Percentiles rank a stretch among this genome's conserved stretches.
Evolutionary conservation across 495 filamentous ascomycete species (phyloP).

Genomic region (Aspergillus olivimuriae): DNA sequence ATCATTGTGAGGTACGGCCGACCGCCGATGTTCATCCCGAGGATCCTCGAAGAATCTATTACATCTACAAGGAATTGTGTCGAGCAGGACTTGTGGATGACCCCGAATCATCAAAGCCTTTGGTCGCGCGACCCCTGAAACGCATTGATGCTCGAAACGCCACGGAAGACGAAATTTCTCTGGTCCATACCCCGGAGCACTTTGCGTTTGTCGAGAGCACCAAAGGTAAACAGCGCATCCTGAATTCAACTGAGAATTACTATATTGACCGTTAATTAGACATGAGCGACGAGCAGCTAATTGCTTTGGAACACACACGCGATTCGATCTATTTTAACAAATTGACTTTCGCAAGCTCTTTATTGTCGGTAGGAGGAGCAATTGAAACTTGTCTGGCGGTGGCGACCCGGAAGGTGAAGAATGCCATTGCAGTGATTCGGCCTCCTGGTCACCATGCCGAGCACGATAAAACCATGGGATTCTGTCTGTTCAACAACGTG

Average conservation of each 20-base stretch:
- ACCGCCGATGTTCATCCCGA: constrained; percentile 78
- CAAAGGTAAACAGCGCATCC: constrained; percentile 27
- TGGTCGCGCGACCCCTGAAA: constrained; percentile 57
- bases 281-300: constrained; percentile 55
- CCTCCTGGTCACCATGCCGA: constrained; percentile 97
- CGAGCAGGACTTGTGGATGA: constrained; percentile 68
- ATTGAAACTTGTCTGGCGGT: constrained; percentile 92
- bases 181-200: constrained; percentile 69
- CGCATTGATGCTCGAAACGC: constrained; percentile 72
- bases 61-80: constrained; percentile 81
- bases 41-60: constrained; percentile 81
- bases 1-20: constrained; percentile 75
- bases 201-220: constrained; percentile 69
- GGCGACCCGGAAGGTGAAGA: constrained; percentile 71
- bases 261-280: constrained; percentile 24
- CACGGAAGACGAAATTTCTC: constrained; percentile 65
- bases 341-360: constrained; percentile 70
- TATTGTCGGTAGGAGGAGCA: constrained; percentile 85
- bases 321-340: constrained; percentile 90
- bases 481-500: constrained; percentile 97
- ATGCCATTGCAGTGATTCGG: constrained; percentile 89
- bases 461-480: constrained; percentile 74
- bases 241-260: background rate
- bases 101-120: constrained; percentile 36
- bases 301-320: constrained; percentile 53